Evolutionary conservation across 352 stramenopile species (phyloP).

Genomic region (Thraustotheca clavata): DNA sequence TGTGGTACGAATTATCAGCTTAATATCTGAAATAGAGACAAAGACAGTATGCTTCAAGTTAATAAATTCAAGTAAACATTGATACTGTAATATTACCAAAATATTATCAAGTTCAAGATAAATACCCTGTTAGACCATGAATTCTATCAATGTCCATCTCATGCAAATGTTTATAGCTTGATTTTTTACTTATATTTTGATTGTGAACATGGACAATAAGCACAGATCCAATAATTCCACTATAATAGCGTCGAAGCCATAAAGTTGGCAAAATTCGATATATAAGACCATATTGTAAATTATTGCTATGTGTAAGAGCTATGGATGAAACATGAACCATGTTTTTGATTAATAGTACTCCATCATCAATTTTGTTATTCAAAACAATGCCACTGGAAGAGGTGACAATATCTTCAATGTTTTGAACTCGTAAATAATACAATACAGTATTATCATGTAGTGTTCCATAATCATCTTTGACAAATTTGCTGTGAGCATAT

Average conservation of each 20-base stretch:
- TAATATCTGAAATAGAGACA: too few species aligned
- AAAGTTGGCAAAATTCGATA: background rate
- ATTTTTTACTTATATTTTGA: background rate
- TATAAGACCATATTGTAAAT: background rate
- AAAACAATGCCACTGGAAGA: background rate
- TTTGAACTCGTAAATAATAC: constrained; percentile 10
- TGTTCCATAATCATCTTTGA: background rate
- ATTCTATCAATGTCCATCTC: too few species aligned
- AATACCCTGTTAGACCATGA: too few species aligned
- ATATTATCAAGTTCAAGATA: too few species aligned
- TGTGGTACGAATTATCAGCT: too few species aligned
- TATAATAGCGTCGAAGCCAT: background rate
- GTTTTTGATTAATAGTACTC: constrained; percentile 26
- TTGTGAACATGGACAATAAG: background rate
- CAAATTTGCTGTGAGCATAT: background rate
- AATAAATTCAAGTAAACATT: too few species aligned
- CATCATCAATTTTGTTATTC: constrained; percentile 5
- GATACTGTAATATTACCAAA: too few species aligned
- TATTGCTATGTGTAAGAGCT: background rate
- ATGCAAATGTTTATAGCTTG: background rate
- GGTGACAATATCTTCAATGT: background rate
- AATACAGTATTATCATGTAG: constrained; percentile 18
- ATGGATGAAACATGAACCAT: constrained; percentile 20
- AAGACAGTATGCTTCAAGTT: too few species aligned
- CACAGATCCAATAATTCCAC: background rate